phyloP scores from a whole-genome alignment of 805 yeast species.

The Myxozyma melibiosi region DNA sequence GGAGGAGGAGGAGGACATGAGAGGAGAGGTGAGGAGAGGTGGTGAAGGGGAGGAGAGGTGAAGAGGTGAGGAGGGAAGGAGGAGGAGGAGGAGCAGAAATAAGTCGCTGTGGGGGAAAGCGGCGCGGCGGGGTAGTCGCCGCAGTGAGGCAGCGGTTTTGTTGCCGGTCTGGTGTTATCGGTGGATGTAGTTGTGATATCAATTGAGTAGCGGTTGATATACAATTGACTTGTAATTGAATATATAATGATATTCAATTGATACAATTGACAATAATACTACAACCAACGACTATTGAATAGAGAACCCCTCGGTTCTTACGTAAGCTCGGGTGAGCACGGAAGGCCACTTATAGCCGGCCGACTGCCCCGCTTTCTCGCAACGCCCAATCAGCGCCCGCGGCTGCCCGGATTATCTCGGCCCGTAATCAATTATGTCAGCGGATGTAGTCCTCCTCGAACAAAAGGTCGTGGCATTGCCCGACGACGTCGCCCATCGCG shows the following conservation, averaged over 20 bases:
- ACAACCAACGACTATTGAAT: no score
- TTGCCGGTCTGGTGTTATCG: no score
- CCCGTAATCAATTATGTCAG: not conserved
- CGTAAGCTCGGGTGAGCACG: conserved; percentile 8
- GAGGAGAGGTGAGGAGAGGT: not conserved
- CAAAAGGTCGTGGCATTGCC: conserved; percentile 1
- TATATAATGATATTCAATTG: no score
- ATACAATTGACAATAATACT: no score
- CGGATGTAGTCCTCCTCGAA: conserved; percentile 12
- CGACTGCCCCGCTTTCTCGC: not conserved
- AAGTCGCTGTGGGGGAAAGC: conserved; percentile 5
- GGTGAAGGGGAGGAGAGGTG: not conserved
- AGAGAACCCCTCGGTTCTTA: no score
- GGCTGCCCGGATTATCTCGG: not conserved
- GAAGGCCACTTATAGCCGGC: not conserved
- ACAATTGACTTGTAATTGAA: no score
- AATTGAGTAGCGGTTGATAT: no score
- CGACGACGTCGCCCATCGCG: not conserved
- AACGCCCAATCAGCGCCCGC: not conserved
- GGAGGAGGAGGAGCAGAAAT: not conserved
- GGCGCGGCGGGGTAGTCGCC: conserved; percentile 11
- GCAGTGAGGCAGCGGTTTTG: no score
- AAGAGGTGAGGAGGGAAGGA: not conserved
- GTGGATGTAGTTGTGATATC: no score
- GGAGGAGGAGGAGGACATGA: conserved; percentile 1